Percentiles rank a stretch among this genome's conserved stretches.
Conservation (phyloP, 2,329 filamentous ascomycete species). For the Hysterium pulicare region DNA sequence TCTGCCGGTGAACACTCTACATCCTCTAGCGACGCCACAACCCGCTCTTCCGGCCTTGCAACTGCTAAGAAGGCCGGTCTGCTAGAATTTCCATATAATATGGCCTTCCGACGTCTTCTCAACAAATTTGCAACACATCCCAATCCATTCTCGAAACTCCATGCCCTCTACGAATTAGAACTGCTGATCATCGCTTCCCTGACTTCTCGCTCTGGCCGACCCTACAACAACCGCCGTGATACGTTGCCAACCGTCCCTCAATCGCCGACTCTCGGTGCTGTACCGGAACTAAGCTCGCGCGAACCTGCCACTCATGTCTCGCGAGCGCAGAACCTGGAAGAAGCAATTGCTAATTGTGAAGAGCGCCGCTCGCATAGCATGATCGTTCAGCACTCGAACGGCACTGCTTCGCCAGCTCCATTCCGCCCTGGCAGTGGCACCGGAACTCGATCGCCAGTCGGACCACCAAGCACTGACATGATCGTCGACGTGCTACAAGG, state of each 20-base stretch:
- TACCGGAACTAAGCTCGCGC: conserved; percentile 44
- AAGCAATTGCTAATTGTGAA: conserved; percentile 67
- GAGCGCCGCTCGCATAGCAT: conserved; percentile 63
- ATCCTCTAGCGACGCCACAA: conserved; percentile 41
- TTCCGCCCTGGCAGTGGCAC: conserved; percentile 23
- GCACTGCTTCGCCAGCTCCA: conserved; percentile 37
- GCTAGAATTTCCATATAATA: conserved; percentile 72
- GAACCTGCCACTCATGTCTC: conserved; percentile 41
- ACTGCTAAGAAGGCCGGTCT: conserved; percentile 43
- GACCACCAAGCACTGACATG: conserved; percentile 41
- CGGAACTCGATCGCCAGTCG: conserved; percentile 34
- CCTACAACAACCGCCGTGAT: conserved; percentile 38
- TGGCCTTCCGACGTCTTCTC: conserved; percentile 75
- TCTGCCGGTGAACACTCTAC: conserved; percentile 46
- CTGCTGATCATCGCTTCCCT: conserved; percentile 76
- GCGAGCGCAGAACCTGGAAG: conserved; percentile 54
- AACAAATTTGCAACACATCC: conserved; percentile 85
- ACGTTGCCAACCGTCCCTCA: conserved; percentile 42
- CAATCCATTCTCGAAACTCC: conserved; percentile 82
- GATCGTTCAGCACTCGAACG: conserved; percentile 30
- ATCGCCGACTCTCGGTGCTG: conserved; percentile 43
- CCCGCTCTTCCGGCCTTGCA: conserved; percentile 38
- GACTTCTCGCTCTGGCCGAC: conserved; percentile 52
- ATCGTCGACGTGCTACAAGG: conserved; percentile 42
- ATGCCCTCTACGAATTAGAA: conserved; percentile 77